These are phyloP conservation scores for Boeremia lycopersici DNA, from an alignment of 2,329 filamentous ascomycete genomes.

Conservation along the genomic window DNA sequence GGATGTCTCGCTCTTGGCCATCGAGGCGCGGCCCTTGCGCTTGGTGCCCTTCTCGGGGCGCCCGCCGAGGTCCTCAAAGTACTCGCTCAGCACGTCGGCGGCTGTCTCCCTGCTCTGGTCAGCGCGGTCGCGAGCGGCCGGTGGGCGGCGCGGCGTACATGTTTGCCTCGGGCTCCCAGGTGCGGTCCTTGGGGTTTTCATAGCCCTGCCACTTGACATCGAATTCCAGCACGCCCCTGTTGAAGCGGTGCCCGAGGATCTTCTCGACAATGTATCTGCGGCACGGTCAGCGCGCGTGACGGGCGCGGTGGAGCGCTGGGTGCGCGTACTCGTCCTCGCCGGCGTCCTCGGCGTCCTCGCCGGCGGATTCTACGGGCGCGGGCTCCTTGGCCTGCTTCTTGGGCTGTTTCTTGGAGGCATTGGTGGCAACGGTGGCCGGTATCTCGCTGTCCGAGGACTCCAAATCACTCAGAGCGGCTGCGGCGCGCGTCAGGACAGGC, in stretches of 20 bases:
- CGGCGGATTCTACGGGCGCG: conserved; percentile 21
- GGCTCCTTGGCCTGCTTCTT: conserved; percentile 1
- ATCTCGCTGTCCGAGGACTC: conserved; percentile 46
- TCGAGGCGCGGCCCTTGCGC: conserved; percentile 42
- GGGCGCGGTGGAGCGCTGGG: not conserved
- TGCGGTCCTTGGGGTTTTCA: conserved; percentile 70
- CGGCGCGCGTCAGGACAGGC: conserved; percentile 22
- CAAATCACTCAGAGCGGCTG: conserved; percentile 50
- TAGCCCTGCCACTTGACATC: conserved; percentile 85
- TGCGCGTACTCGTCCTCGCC: conserved; percentile 54
- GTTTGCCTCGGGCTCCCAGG: conserved; percentile 81
- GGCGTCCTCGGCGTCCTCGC: conserved; percentile 30
- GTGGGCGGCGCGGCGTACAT: conserved; percentile 54
- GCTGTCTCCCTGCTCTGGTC: conserved; percentile 42
- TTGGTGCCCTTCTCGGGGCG: conserved; percentile 64
- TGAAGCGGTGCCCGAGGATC: conserved; percentile 69
- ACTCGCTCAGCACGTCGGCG: conserved; percentile 65
- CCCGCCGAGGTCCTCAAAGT: conserved; percentile 68
- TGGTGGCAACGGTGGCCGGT: conserved; percentile 34
- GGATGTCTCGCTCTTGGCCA: conserved; percentile 27
- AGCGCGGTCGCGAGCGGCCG: not conserved
- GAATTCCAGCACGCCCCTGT: conserved; percentile 55
- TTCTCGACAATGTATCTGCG: conserved; percentile 75
- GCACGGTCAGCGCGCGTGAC: conserved; percentile 28
- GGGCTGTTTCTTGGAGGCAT: conserved; percentile 24